Conservation (phyloP, 768 basidiomycete species). For the Boletus patriciae region DNA sequence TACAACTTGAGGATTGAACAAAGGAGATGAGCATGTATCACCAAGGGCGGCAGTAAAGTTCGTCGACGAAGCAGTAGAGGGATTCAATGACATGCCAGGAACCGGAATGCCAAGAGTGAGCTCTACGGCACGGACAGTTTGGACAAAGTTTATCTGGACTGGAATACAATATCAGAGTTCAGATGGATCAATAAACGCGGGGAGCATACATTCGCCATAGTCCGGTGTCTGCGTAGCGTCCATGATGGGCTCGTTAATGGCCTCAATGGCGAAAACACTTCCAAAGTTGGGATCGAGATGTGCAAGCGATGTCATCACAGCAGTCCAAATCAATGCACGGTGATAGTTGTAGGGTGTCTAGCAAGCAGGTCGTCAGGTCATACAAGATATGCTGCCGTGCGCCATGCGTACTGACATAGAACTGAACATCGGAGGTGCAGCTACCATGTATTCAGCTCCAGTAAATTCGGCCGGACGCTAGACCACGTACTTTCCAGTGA, state of each 20-base stretch:
- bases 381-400: not conserved
- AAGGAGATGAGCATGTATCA: constrained; percentile 11
- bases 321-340: constrained; percentile 78
- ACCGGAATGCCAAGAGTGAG: constrained; percentile 54
- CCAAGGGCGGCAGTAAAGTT: constrained; percentile 40
- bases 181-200: not conserved
- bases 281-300: constrained; percentile 68
- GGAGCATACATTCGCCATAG: constrained; percentile 62
- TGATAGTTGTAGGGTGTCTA: constrained; percentile 69
- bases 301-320: constrained; percentile 71
- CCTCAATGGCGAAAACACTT: constrained; percentile 69
- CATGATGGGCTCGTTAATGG: constrained; percentile 78
- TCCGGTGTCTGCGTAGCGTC: constrained; percentile 65
- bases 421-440: constrained; percentile 67
- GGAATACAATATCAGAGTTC: constrained; percentile 3
- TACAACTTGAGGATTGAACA: constrained; percentile 33
- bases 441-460: constrained; percentile 34
- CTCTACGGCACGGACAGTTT: constrained; percentile 66
- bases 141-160: constrained; percentile 74
- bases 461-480: not conserved
- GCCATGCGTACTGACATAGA: constrained; percentile 55
- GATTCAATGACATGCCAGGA: constrained; percentile 6
- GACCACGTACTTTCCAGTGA: constrained; percentile 59
- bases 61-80: constrained; percentile 20
- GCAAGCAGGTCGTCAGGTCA: constrained; percentile 2